Evolutionary conservation across 2,329 filamentous ascomycete species (phyloP).

Genomic region (Cladophialophora exuberans): DNA sequence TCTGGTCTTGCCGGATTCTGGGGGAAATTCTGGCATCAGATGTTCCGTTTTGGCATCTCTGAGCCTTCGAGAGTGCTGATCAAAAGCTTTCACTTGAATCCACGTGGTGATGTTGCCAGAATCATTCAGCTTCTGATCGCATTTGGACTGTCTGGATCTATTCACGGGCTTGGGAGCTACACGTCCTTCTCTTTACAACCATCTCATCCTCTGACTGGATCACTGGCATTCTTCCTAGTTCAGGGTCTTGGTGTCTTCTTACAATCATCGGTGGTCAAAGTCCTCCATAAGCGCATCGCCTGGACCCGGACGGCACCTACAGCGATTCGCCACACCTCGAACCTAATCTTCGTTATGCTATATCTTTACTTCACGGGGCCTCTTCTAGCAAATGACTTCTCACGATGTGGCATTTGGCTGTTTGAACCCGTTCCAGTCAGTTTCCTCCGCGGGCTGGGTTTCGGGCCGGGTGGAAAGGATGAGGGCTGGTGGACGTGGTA

Average conservation of each 20-base stretch:
- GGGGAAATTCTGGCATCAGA: slow-evolving; percentile 89
- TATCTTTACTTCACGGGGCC: slow-evolving; percentile 72
- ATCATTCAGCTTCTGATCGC: slow-evolving; percentile 53
- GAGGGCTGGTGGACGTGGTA: slow-evolving; percentile 71
- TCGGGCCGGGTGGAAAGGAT: slow-evolving; percentile 56
- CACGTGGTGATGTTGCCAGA: slow-evolving; percentile 37
- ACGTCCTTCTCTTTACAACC: slow-evolving; percentile 61
- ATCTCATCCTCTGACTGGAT: slow-evolving; percentile 57
- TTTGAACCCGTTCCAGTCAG: slow-evolving; percentile 82
- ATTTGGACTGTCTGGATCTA: slow-evolving; percentile 66
- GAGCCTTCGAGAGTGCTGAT: slow-evolving; percentile 37
- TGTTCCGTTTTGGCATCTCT: slow-evolving; percentile 68
- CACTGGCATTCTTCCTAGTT: slow-evolving; percentile 71
- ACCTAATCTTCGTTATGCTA: slow-evolving; percentile 62
- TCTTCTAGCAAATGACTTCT: slow-evolving; percentile 75
- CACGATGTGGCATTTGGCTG: slow-evolving; percentile 73
- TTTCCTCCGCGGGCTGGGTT: slow-evolving; percentile 65
- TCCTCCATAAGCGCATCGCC: slow-evolving; percentile 36
- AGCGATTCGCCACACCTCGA: slow-evolving; percentile 56
- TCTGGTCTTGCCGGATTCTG: slow-evolving; percentile 79
- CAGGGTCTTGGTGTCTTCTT: slow-evolving; percentile 68
- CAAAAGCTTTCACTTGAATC: slow-evolving; percentile 15
- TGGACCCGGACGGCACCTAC: slow-evolving; percentile 47
- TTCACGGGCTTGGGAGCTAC: slow-evolving; percentile 73
- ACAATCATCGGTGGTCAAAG: slow-evolving; percentile 54